Conservation (phyloP, 2,329 filamentous ascomycete genomes). For the Fusarium irregulare region DNA sequence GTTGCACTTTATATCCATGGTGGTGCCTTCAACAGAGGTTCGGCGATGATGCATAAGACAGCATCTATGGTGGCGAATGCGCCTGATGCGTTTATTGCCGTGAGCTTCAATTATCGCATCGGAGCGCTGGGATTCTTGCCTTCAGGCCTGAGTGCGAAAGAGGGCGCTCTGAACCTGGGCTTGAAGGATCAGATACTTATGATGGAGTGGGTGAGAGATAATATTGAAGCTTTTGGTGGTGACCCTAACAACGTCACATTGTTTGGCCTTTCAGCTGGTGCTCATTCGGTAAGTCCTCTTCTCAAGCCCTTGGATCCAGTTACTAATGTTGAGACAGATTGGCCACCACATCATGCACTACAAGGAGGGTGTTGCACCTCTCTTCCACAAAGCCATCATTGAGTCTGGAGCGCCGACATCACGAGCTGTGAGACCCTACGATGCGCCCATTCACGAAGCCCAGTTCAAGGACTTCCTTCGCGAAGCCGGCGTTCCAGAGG, state of each 20-base stretch:
- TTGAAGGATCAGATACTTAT: slow-evolving; percentile 63
- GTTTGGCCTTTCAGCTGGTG: slow-evolving; percentile 57
- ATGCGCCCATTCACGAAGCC: slow-evolving; percentile 68
- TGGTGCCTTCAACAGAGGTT: slow-evolving; percentile 55
- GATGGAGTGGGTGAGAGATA: slow-evolving; percentile 66
- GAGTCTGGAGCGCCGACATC: slow-evolving; percentile 67
- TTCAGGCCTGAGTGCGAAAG: slow-evolving; percentile 62
- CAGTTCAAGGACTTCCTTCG: slow-evolving; percentile 58
- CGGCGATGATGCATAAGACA: slow-evolving; percentile 67
- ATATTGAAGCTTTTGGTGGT: slow-evolving; percentile 65
- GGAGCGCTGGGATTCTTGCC: slow-evolving; percentile 70
- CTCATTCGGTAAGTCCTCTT: slow-evolving; percentile 55
- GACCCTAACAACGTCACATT: slow-evolving; percentile 58
- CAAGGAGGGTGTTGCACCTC: slow-evolving; percentile 55
- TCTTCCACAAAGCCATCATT: slow-evolving; percentile 65
- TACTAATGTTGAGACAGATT: slow-evolving; percentile 56
- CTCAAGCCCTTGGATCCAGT: background rate
- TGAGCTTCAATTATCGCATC: slow-evolving; percentile 64
- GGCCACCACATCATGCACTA: slow-evolving; percentile 73
- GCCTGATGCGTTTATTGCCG: slow-evolving; percentile 59
- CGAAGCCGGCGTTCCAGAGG: slow-evolving; percentile 25
- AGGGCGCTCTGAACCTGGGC: slow-evolving; percentile 66
- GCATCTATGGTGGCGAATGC: slow-evolving; percentile 70
- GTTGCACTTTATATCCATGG: slow-evolving; percentile 71
- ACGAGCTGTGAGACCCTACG: slow-evolving; percentile 63